These are phyloP conservation scores for Cladophialophora carrionii DNA, from an alignment of 2,329 filamentous ascomycete genomes.

Conservation along the genomic window DNA sequence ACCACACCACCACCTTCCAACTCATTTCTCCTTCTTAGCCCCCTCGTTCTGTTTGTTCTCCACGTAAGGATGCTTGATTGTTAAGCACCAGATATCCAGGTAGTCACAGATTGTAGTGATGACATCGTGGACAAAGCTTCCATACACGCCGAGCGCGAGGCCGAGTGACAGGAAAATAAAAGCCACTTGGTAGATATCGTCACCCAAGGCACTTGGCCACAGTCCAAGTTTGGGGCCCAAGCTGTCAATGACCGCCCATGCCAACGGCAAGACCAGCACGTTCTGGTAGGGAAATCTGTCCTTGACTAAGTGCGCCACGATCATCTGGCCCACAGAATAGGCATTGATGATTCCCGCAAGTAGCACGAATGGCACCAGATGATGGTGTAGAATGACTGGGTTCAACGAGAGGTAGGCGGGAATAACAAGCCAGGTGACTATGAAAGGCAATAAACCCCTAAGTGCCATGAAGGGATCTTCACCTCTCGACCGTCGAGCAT, in stretches of 20 bases:
- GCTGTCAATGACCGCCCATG: constrained; percentile 77
- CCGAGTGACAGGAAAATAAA: constrained; percentile 90
- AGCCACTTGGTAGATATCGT: constrained; percentile 82
- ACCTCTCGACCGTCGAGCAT: constrained; percentile 73
- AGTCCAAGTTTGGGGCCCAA: constrained; percentile 70
- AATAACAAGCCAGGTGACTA: constrained; percentile 75
- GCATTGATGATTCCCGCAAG: constrained; percentile 90
- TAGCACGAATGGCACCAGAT: constrained; percentile 86
- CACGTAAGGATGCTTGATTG: constrained; percentile 80
- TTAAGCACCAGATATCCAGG: constrained; percentile 96
- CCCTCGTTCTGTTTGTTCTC: constrained; percentile 41
- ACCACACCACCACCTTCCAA: not conserved
- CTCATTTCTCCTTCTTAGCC: constrained; percentile 34
- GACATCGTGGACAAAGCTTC: constrained; percentile 92
- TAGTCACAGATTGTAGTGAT: constrained; percentile 98
- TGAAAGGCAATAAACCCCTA: constrained; percentile 80
- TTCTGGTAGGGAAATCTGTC: constrained; percentile 89
- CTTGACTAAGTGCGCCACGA: constrained; percentile 89
- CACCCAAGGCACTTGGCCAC: constrained; percentile 76
- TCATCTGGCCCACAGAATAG: constrained; percentile 94
- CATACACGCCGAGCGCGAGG: constrained; percentile 85
- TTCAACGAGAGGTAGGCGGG: constrained; percentile 80
- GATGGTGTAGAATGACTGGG: constrained; percentile 76
- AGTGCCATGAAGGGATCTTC: constrained; percentile 68
- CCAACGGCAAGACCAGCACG: constrained; percentile 76